Base-by-base conservation (phyloP, 805 yeast species). In the Metschnikowia rubicola region DNA sequence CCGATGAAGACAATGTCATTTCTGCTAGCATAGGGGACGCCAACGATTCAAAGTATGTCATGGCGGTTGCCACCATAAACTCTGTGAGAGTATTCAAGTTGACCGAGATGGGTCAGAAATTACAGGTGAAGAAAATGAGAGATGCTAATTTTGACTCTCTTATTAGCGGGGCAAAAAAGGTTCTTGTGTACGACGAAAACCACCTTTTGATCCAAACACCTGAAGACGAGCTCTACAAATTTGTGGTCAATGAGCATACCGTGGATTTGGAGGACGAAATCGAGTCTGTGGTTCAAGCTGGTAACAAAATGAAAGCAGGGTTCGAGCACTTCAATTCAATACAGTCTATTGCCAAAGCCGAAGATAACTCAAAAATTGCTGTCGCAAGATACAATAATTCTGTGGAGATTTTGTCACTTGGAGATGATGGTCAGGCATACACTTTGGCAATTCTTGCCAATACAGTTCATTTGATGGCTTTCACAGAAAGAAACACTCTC, bases 1-100 rank as follows among this genome's bases (percentile, higher is more conserved):
- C 80, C 39, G 94, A 85, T 53, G 96, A 87, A 30, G 97, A 89
- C 53, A 86, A 86, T 65, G 84, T 94, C 41, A 71, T 89, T 1
- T 68, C 77, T 32, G 88, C 86, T 49, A 74, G 81, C 9, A 62
- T 91, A 35, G 84, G 89, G 15, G 74, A 77, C 19, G 32, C 44
- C 3, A 41, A 36, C 26, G 50, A 54, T 26, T 81, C 80, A 53
- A 91, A 87, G 2, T 70, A 79, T 31, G 71, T 81, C 28, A 66
- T 94, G 43, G 85, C 84, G 0, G 94, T 91, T 17, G 80, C 90
- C 6, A 81, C 96, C 37, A 68, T 82, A 37, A 71, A 81, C 11
- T 74, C 83, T 2, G 81, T 88, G 4, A 88, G 84, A 62, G 58
- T 91, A 1, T 92, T 89, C 61, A 72, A 71, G 50, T 70, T 92